Base-by-base conservation (phyloP, 2,329 filamentous ascomycete species). In the Zalaria sp. region DNA sequence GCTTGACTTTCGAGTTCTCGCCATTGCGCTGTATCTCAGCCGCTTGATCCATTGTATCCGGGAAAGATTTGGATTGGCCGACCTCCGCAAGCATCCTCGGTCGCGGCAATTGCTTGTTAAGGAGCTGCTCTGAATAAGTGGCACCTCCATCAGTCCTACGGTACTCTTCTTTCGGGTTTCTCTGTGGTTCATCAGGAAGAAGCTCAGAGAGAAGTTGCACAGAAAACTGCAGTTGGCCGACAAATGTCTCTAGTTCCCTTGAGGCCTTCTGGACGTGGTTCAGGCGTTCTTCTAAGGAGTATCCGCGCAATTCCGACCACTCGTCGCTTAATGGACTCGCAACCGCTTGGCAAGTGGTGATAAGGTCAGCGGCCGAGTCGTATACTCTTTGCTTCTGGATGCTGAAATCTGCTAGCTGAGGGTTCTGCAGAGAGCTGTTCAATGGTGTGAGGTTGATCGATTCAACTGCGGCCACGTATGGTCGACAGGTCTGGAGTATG, bases 371-470 rank as follows among this genome's bases (percentile, higher is more conserved):
- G 42, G 94, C 82, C 45, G 87, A 83, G 60, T 96, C 91, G 61
- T 96, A 96, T 11, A 93, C 70, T 51, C 82, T 83, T 60, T 98
- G 91, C 63, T 96, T 96, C 59, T 93, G 85, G 28, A 80, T 75
- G 54, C 79, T 81, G 58, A 95, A 95, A 51, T 96, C 91, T 38
- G 79, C 73, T 28, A 96, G 66, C 52, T 93, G 84, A 0, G 87
- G 86, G 35, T 83, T 89, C 57, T 89, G 83, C 50, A 88, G 81
- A 44, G 74, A 80, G 44, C 81, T 81, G 34, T 79, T 81, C 3
- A 96, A 66, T 1, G 82, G 76, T 0, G 83, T 81, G 9, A 98
- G 72, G 53, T 96, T 87, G 58, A 95, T 83, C 3, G 87, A 93
- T 62, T 98, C 91, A 41, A 96, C 78, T 51, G 85, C 79, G 7